Base-by-base conservation (phyloP, 2,329 filamentous ascomycete genomes). In the Penicillium italicum region DNA sequence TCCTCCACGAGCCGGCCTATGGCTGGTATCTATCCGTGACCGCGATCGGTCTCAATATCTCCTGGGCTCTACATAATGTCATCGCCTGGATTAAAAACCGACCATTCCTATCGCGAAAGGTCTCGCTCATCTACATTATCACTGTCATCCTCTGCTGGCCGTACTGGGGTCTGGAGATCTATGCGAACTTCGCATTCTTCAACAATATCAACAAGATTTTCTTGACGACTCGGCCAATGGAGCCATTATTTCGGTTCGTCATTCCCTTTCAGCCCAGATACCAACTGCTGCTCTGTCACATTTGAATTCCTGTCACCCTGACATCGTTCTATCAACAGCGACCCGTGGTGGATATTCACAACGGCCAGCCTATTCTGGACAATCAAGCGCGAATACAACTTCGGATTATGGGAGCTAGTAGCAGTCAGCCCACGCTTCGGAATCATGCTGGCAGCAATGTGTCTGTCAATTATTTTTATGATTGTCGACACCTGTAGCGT, bases 331-430 rank as follows among this genome's bases (percentile, higher is more conserved):
- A 2, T 38, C 2, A 28, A 28, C 31, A 80, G 80, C 10, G 85
- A 88, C 60, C 85, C 85, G 0, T 88, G 85, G 85, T 88, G 85
- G 85, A 79, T 88, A 18, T 84, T 85, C 60, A 85, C 84, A 0
- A 81, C 80, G 1, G 62, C 79, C 57, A 82, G 77, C 22, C 74
- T 88, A 4, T 82, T 87, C 67, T 86, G 80, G 74, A 84, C 84
- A 43, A 86, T 87, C 66, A 84, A 83, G 56, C 78, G 75, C 28
- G 79, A 82, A 41, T 88, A 88, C 69, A 80, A 83, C 44, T 81
- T 87, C 59, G 77, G 77, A 2, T 70, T 83, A 31, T 64, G 77
- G 42, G 82, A 87, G 56, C 79, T 88, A 22, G 74, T 87, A 48
- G 75, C 77, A 5, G 80, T 85, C 7, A 86, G 83, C 2, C 85